phyloP scores from a whole-genome alignment of 2,329 filamentous ascomycete species.

The Botrytis deweyae region DNA sequence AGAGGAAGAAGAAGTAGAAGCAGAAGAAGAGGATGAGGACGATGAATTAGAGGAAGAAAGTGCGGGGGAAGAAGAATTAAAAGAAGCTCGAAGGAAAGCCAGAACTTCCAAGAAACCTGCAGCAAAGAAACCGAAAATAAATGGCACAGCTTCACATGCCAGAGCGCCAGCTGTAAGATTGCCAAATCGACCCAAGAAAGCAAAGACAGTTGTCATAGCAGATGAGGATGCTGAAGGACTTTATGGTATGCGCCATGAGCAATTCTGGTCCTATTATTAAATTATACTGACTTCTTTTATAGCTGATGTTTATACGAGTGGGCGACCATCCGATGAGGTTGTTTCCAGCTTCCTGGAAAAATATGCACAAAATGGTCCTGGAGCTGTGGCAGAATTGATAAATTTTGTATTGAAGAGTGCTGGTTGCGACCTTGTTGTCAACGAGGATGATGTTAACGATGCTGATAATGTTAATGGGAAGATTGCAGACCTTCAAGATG shows the following conservation, averaged over 20 bases:
- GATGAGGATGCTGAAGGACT: slow-evolving; percentile 33
- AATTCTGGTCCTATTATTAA: slow-evolving; percentile 12
- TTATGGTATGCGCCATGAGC: slow-evolving; percentile 33
- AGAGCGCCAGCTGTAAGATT: slow-evolving; percentile 50
- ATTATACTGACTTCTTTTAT: slow-evolving; percentile 30
- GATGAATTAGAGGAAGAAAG: slow-evolving; percentile 45
- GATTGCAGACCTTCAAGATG: slow-evolving; percentile 80
- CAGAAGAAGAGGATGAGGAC: slow-evolving; percentile 45
- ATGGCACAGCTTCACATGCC: slow-evolving; percentile 56
- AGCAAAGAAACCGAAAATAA: slow-evolving; percentile 63
- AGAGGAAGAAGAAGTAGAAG: slow-evolving; percentile 50
- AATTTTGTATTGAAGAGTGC: slow-evolving; percentile 69
- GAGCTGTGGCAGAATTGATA: slow-evolving; percentile 60
- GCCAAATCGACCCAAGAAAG: slow-evolving; percentile 38
- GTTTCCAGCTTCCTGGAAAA: slow-evolving; percentile 60
- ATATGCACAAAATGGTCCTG: slow-evolving; percentile 54
- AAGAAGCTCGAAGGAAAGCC: slow-evolving; percentile 41
- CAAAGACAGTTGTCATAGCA: slow-evolving; percentile 49
- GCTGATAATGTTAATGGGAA: slow-evolving; percentile 80
- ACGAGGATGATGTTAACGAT: slow-evolving; percentile 81
- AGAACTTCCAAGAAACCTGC: slow-evolving; percentile 55
- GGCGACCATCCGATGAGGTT: slow-evolving; percentile 55
- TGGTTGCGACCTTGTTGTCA: slow-evolving; percentile 78
- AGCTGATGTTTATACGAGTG: slow-evolving; percentile 65
- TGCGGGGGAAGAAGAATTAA: slow-evolving; percentile 49